Evolutionary conservation across 2,329 filamentous ascomycete genomes (phyloP).

Genomic region (Gnomoniopsis smithogilvyi): DNA sequence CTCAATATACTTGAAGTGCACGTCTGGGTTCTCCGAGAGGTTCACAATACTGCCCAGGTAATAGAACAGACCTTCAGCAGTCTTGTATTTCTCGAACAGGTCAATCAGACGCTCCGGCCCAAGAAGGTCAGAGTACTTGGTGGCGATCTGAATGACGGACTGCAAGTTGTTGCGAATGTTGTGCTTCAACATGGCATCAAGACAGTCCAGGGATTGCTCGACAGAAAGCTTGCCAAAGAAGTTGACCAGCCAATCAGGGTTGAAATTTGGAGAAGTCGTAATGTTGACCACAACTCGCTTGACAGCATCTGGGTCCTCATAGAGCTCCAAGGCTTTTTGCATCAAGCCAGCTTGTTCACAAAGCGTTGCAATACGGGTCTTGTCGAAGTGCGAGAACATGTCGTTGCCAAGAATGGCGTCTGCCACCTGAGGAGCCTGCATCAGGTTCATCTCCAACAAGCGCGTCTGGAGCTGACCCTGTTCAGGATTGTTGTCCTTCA

Average conservation of each 20-base stretch:
- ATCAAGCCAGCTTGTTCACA: conserved; percentile 90
- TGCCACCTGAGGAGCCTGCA: conserved; percentile 94
- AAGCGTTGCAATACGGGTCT: conserved; percentile 78
- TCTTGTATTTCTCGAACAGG: conserved; percentile 96
- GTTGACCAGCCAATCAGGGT: conserved; percentile 83
- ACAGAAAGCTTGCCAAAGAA: conserved; percentile 96
- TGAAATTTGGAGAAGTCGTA: conserved; percentile 78
- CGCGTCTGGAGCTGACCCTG: conserved; percentile 92
- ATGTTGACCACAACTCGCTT: conserved; percentile 89
- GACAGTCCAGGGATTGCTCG: conserved; percentile 88
- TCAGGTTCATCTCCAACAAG: conserved; percentile 94
- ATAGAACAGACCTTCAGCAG: conserved; percentile 94
- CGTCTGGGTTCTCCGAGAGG: conserved; percentile 88
- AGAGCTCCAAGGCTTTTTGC: conserved; percentile 88
- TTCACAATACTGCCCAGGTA: conserved; percentile 98
- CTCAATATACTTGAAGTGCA: conserved; percentile 99
- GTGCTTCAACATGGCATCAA: conserved; percentile 92
- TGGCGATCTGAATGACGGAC: conserved; percentile 90
- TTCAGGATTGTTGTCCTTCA: conserved; percentile 93
- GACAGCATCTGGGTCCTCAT: conserved; percentile 83
- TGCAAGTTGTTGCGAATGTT: conserved; percentile 98
- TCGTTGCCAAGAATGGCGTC: conserved; percentile 97
- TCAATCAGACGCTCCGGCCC: conserved; percentile 86
- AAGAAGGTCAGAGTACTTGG: conserved; percentile 95
- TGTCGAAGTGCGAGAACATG: conserved; percentile 98